These are phyloP conservation scores for Cladophialophora exuberans DNA, from an alignment of 2,329 filamentous ascomycete genomes.

Conservation along the genomic window DNA sequence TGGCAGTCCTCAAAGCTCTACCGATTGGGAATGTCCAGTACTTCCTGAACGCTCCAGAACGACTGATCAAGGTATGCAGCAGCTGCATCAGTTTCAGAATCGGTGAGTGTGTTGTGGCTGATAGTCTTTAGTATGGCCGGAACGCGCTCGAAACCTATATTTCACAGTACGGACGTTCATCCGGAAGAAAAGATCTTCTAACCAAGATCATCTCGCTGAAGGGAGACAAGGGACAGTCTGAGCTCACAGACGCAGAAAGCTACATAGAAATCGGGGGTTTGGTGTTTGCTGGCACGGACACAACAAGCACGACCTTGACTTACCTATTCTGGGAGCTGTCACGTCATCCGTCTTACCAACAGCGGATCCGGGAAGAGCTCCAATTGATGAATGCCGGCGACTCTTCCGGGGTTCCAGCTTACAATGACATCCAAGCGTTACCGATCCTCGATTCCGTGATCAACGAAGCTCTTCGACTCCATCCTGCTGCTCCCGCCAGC, in stretches of 20 bases:
- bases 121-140: conserved; percentile 5
- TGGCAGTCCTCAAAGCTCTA: too few relatives aligned
- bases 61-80: too few relatives aligned
- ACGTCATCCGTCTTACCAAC: neutral
- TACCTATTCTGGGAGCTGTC: conserved; percentile 7
- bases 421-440: neutral
- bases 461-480: conserved; percentile 7
- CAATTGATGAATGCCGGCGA: neutral
- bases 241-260: conserved; percentile 5
- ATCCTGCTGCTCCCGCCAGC: conserved; percentile 2
- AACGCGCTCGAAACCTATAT: conserved; percentile 2
- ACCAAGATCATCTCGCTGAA: conserved; percentile 7
- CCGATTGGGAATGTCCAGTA: too few relatives aligned
- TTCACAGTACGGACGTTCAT: conserved; percentile 2
- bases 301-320: conserved; percentile 7
- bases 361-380: conserved; percentile 1
- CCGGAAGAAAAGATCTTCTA: conserved; percentile 2
- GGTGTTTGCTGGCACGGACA: conserved; percentile 10
- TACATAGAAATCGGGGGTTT: conserved; percentile 4
- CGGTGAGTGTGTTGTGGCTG: too few relatives aligned
- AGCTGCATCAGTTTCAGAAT: too few relatives aligned
- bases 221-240: conserved; percentile 9
- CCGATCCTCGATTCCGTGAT: conserved; percentile 2
- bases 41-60: too few relatives aligned
- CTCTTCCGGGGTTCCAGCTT: neutral